Base-by-base conservation (phyloP, 1,139 yeast species). In the Suhomyces kunorum region DNA sequence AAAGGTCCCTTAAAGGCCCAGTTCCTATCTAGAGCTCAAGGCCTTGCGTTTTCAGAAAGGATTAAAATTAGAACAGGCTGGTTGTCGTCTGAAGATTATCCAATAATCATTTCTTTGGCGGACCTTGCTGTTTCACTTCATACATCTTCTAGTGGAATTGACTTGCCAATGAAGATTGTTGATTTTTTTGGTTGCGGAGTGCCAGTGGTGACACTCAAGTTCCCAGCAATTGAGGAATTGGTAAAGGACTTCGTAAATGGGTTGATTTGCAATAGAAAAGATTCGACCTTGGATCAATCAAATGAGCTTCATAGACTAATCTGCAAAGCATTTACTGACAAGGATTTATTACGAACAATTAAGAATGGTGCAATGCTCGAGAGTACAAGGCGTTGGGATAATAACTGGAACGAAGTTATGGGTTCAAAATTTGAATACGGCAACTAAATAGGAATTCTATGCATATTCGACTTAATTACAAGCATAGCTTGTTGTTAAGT, bases 151-250 rank as follows among this genome's bases (percentile, higher is more conserved):
- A 85, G 95, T 40, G 98, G 99, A 0, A 73, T 87, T 45, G 99
- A 94, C 56, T 70, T 94, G 43, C 99, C 99, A 0, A 94, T 94
- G 99, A 94, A 94, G 61, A 87, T 92, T 29, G 84, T 92, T 7
- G 99, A 92, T 56, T 83, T 92, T 76, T 90, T 90, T 69, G 98
- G 98, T 0, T 87, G 95, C 48, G 98, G 98, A 0, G 69, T 92
- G 6, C 99, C 98, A 1, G 98, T 89, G 0, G 70, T 90, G 3
- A 80, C 96, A 0, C 67, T 90, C 41, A 68, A 73, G 28, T 92
- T 87, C 58, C 81, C 85, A 0, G 94, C 96, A 7, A 73, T 86
- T 16, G 66, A 66, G 8, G 92, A 84, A 52, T 59, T 84, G 38
- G 85, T 84, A 3, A 59, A 66, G 34, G 62, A 74, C 32, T 63